Percentiles rank a stretch among this genome's conserved stretches.
These are phyloP conservation scores for Trichoderma sp. DNA, from an alignment of 2,329 filamentous ascomycete species.

Conservation along the genomic window DNA sequence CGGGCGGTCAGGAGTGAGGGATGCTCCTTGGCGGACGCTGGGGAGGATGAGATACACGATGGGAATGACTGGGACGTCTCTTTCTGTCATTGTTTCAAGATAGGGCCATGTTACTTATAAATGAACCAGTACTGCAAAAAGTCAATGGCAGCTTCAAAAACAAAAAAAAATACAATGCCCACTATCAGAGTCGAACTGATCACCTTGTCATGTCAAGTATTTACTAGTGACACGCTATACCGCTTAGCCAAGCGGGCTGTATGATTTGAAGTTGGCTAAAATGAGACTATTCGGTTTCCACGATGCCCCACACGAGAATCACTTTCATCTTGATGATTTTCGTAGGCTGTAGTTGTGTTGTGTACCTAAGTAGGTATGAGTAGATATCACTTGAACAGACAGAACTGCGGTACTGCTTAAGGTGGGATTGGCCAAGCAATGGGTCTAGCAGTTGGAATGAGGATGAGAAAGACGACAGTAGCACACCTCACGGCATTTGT, in stretches of 20 bases:
- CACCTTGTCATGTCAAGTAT: slow-evolving; percentile 21
- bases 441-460: too few relatives aligned
- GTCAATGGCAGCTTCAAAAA: background rate
- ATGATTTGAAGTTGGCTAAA: background rate
- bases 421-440: too few relatives aligned
- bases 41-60: background rate
- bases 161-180: slow-evolving; percentile 8
- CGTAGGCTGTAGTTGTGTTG: background rate
- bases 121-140: background rate
- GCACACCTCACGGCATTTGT: too few relatives aligned
- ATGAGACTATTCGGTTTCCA: background rate
- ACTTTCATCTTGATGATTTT: background rate
- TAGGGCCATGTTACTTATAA: background rate
- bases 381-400: too few relatives aligned
- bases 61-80: background rate
- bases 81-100: slow-evolving; percentile 3
- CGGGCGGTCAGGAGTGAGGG: too few relatives aligned
- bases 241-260: slow-evolving; percentile 21
- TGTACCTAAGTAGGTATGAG: too few relatives aligned
- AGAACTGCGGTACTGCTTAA: too few relatives aligned
- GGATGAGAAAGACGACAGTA: too few relatives aligned
- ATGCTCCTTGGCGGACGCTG: background rate
- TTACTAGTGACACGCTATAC: slow-evolving; percentile 23
- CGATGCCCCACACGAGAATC: background rate
- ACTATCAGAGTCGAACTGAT: slow-evolving; percentile 22